Evolutionary conservation across 2,329 filamentous ascomycete genomes (phyloP).

Genomic region (Pseudogymnoascus sp.): DNA sequence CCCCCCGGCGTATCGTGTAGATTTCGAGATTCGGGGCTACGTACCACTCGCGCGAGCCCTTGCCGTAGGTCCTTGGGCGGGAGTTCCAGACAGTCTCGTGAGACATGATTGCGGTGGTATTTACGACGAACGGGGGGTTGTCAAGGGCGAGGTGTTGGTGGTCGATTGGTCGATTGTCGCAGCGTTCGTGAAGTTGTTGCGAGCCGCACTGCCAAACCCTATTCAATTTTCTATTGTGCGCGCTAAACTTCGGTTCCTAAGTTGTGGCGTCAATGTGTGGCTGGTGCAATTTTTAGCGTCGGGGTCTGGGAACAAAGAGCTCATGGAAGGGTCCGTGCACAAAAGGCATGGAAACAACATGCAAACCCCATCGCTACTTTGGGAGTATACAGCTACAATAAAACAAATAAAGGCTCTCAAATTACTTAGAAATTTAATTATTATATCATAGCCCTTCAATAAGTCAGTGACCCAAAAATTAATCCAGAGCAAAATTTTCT

Average conservation of each 20-base stretch:
- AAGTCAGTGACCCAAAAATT: background rate
- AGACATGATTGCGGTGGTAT: conserved; percentile 54
- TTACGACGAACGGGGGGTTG: conserved; percentile 10
- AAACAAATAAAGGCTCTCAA: background rate
- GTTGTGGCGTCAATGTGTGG: conserved; percentile 4
- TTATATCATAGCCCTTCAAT: background rate
- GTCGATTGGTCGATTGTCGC: conserved; percentile 9
- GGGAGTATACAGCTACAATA: background rate
- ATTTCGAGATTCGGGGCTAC: conserved; percentile 28
- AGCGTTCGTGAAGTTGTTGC: conserved; percentile 8
- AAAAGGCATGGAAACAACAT: background rate
- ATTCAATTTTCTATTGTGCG: conserved; percentile 9
- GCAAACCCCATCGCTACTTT: background rate
- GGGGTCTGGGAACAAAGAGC: background rate
- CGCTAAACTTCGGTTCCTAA: conserved; percentile 9
- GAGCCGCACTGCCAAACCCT: conserved; percentile 7
- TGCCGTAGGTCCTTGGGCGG: conserved; percentile 93
- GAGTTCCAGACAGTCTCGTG: conserved; percentile 99
- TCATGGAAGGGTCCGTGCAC: background rate
- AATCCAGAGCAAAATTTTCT: background rate
- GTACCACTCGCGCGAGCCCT: conserved; percentile 91
- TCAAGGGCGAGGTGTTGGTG: conserved; percentile 7
- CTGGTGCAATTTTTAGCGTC: conserved; percentile 4
- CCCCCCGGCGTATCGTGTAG: conserved; percentile 18
- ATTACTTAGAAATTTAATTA: background rate